Evolutionary conservation across 1,284 basidiomycete species (phyloP), one percentile per base, ranked within the genome.

Genomic region (Trichosporon sp.): DNA sequence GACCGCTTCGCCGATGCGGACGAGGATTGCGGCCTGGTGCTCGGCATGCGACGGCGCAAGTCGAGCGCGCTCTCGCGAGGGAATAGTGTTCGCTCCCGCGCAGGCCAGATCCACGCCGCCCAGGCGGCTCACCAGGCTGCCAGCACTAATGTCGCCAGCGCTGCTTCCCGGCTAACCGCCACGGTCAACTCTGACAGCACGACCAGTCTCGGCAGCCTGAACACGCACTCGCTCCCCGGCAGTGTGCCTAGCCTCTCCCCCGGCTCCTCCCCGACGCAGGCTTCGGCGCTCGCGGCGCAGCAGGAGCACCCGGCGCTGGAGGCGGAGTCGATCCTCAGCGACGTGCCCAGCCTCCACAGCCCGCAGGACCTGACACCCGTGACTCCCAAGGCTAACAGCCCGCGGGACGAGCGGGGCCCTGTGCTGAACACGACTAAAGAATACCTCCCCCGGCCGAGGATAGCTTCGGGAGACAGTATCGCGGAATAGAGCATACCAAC

Each of bases 351-450:
- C 29, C 56, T 12, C 21, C 27, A 29, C 53, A 58, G 53, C 53
- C 53, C 53, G 13, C 56, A 60, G 29, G 56, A 60, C 18, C 15
- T 60, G 27, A n/a, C 44, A 2, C 56, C 56, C 15, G 56, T 60
- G 56, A 60, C 56, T 11, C 56, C 56, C 27, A 60, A 60, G 56
- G 56, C 56, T 31, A 60, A 60, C 56, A 60, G 56, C 29, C 56
- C 56, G 18, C 56, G 27, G 27, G 27, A 60, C 8, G 56, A 60
- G 29, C 27, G 27, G 31, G 56, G 29, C 2, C 29, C 53, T 11
- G 53, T 58, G 13, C 56, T 60, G 53, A 29, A 8, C 56, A n/a
- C 21, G 18, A 31, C n/a, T 29, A 31, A 60, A n/a, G 56, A 8
- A 32, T 60, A 60, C 31, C 15, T 60, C 6, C 23, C 56, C 18